phyloP scores from a whole-genome alignment of 2,329 filamentous ascomycete species.

The Blastomyces percursus region DNA sequence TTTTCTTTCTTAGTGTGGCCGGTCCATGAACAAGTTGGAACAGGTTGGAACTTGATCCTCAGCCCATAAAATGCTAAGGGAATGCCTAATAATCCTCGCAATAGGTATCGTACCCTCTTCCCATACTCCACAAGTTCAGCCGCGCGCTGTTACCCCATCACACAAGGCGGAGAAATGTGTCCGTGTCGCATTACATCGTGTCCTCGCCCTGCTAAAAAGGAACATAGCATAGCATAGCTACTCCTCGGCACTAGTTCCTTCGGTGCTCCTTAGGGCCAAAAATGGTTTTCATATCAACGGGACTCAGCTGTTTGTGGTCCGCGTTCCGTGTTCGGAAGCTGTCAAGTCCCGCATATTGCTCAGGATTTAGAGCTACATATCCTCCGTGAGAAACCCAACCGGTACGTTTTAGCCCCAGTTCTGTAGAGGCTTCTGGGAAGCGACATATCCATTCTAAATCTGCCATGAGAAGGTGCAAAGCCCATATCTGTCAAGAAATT shows the following conservation, averaged over 20 bases:
- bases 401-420: conserved; percentile 39
- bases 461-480: conserved; percentile 30
- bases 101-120: conserved; percentile 20
- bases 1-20: neutral
- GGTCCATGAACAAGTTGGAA: conserved; percentile 28
- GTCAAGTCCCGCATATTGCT: conserved; percentile 41
- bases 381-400: conserved; percentile 45
- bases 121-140: conserved; percentile 39
- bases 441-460: conserved; percentile 40
- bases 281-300: neutral
- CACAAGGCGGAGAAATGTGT: conserved; percentile 45
- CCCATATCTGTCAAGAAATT: neutral
- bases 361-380: conserved; percentile 42
- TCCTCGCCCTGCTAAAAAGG: conserved; percentile 37
- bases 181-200: conserved; percentile 37
- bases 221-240: conserved; percentile 6
- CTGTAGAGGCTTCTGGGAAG: conserved; percentile 44
- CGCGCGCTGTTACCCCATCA: conserved; percentile 46
- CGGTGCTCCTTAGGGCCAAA: conserved; percentile 16
- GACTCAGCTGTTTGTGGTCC: conserved; percentile 37
- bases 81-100: conserved; percentile 39
- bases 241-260: conserved; percentile 7
- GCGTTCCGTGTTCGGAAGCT: conserved; percentile 40
- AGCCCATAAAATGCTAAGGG: conserved; percentile 43
- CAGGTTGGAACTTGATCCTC: conserved; percentile 44